phyloP scores from a whole-genome alignment of 2,329 filamentous ascomycete species.

The Colletotrichum sansevieriae region DNA sequence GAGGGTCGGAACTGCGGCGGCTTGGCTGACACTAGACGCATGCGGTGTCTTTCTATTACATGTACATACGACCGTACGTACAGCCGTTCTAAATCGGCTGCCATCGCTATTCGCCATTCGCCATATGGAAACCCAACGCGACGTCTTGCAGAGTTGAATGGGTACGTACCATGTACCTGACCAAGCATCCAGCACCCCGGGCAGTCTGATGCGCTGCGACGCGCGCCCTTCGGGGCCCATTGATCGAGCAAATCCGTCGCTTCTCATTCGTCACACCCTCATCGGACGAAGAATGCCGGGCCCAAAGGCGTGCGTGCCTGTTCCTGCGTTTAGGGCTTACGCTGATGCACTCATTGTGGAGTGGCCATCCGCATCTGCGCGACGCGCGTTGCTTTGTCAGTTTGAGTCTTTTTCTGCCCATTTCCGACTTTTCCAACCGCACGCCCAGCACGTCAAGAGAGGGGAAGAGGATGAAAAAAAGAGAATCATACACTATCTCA shows the following conservation, averaged over 20 bases:
- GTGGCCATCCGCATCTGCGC: conserved; percentile 21
- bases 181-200: conserved; percentile 15
- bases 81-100: background rate
- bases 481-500: conserved; percentile 28
- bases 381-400: conserved; percentile 33
- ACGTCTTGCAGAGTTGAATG: background rate
- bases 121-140: conserved; percentile 9
- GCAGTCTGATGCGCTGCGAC: conserved; percentile 29
- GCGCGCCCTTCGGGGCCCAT: conserved; percentile 29
- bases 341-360: conserved; percentile 30
- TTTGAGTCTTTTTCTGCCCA: conserved; percentile 35
- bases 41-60: conserved; percentile 1
- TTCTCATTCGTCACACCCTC: conserved; percentile 36
- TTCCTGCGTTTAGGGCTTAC: conserved; percentile 41
- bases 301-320: conserved; percentile 34
- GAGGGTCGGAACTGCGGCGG: conserved; percentile 19
- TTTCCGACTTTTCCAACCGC: conserved; percentile 6
- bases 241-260: conserved; percentile 33
- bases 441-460: conserved; percentile 19
- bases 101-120: background rate
- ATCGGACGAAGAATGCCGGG: conserved; percentile 36
- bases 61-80: background rate
- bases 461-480: conserved; percentile 6
- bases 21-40: conserved; percentile 3
- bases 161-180: conserved; percentile 32